phyloP scores from a whole-genome alignment of 192 early-diverging fungal species.

The Haplosporangium gracile region DNA sequence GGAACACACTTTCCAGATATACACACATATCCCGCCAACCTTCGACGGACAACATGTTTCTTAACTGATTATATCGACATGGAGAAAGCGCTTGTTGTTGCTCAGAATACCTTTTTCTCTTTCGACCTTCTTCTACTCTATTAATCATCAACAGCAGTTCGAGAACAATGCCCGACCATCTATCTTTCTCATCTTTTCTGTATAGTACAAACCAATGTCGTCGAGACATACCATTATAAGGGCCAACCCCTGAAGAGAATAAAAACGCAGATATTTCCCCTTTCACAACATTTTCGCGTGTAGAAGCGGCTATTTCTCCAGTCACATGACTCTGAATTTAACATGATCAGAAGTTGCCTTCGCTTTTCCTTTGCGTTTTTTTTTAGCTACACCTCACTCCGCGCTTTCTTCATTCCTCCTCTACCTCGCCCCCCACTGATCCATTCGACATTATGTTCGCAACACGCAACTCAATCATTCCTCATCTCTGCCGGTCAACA shows the following conservation, averaged over 20 bases:
- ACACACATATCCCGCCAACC: background rate
- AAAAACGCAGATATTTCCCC: background rate
- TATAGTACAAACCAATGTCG: background rate
- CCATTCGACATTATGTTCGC: constrained; percentile 21
- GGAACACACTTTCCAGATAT: background rate
- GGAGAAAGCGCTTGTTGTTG: background rate
- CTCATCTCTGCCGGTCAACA: constrained; percentile 11
- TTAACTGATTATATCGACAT: background rate
- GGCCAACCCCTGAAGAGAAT: background rate
- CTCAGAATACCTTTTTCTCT: background rate
- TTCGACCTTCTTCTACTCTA: background rate
- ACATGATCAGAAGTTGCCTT: too few species aligned
- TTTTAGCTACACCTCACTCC: too few species aligned
- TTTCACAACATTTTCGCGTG: too few species aligned
- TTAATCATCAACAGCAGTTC: background rate
- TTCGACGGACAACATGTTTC: background rate
- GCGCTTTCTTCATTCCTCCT: too few species aligned
- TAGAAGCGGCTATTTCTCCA: too few species aligned
- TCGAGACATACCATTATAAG: background rate
- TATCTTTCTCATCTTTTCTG: background rate
- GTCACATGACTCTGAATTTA: too few species aligned
- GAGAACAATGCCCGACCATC: background rate
- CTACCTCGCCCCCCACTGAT: background rate
- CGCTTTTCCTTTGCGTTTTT: too few species aligned
- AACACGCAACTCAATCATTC: constrained; percentile 7